These are phyloP conservation scores for Salix caprea DNA, from an alignment of 345 rosid species.

Conservation along the genomic window DNA sequence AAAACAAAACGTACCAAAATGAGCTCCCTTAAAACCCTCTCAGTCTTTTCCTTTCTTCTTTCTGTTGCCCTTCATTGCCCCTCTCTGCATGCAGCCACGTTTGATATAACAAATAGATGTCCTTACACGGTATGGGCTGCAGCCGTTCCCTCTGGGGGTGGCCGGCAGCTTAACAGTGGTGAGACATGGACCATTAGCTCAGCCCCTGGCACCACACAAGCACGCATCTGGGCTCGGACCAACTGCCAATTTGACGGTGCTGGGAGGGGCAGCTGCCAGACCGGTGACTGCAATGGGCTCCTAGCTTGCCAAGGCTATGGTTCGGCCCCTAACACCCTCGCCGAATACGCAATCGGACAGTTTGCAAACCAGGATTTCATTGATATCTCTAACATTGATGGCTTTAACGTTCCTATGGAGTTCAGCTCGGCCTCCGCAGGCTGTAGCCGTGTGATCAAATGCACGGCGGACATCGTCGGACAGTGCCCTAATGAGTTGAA, in stretches of 20 bases:
- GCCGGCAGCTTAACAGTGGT: slow-evolving; percentile 12
- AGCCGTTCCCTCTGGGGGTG: slow-evolving; percentile 19
- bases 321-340: slow-evolving; percentile 29
- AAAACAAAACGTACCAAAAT: neutral
- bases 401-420: slow-evolving; percentile 39
- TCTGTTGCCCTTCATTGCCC: slow-evolving; percentile 8
- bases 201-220: slow-evolving; percentile 16
- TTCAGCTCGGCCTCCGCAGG: slow-evolving; percentile 23
- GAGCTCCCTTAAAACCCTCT: neutral
- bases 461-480: slow-evolving; percentile 28
- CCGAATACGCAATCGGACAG: slow-evolving; percentile 24
- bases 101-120: slow-evolving; percentile 19
- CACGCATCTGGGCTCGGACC: slow-evolving; percentile 31
- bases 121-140: slow-evolving; percentile 21
- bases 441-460: slow-evolving; percentile 26
- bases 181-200: slow-evolving; percentile 15
- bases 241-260: slow-evolving; percentile 18
- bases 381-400: slow-evolving; percentile 37
- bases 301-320: slow-evolving; percentile 32
- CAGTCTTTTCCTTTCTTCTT: slow-evolving; percentile 6
- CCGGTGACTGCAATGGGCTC: slow-evolving; percentile 24
- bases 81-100: slow-evolving; percentile 28
- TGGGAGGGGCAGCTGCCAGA: slow-evolving; percentile 17
- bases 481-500: slow-evolving; percentile 38
- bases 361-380: slow-evolving; percentile 21